Conservation (phyloP, 768 basidiomycete species). For the Trametes cinnabarina region DNA sequence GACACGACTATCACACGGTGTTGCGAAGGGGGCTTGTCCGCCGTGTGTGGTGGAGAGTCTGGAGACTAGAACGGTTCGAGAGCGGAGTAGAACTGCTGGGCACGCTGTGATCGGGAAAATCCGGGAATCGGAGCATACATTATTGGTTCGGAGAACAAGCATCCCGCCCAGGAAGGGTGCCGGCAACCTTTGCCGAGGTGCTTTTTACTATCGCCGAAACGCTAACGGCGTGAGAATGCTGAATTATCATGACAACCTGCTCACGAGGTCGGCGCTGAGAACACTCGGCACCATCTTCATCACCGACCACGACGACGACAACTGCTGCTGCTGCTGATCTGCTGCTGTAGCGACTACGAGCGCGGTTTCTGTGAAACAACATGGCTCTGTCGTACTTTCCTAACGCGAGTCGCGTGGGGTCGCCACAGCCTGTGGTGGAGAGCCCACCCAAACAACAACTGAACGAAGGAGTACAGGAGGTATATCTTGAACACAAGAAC, state of each 20-base stretch:
- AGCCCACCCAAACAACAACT: slow-evolving; percentile 38
- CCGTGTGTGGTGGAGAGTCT: neutral
- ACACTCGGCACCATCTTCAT: slow-evolving; percentile 18
- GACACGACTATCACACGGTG: no score
- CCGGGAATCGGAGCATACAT: neutral
- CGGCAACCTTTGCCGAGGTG: no score
- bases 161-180: no score
- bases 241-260: slow-evolving; percentile 11
- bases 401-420: slow-evolving; percentile 17
- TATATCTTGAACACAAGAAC: slow-evolving; percentile 72
- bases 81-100: neutral
- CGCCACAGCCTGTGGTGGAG: slow-evolving; percentile 20
- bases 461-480: slow-evolving; percentile 73
- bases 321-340: slow-evolving; percentile 5
- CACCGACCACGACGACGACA: slow-evolving; percentile 16
- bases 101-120: neutral
- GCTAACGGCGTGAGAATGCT: slow-evolving; percentile 11
- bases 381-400: slow-evolving; percentile 32
- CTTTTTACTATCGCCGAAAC: neutral
- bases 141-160: no score
- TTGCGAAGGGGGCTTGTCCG: no score
- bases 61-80: neutral
- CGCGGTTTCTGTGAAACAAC: slow-evolving; percentile 17
- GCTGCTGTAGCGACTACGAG: slow-evolving; percentile 16
- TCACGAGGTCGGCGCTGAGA: neutral